Conservation (phyloP, 306 rosid species). For the Prunus salicina region DNA sequence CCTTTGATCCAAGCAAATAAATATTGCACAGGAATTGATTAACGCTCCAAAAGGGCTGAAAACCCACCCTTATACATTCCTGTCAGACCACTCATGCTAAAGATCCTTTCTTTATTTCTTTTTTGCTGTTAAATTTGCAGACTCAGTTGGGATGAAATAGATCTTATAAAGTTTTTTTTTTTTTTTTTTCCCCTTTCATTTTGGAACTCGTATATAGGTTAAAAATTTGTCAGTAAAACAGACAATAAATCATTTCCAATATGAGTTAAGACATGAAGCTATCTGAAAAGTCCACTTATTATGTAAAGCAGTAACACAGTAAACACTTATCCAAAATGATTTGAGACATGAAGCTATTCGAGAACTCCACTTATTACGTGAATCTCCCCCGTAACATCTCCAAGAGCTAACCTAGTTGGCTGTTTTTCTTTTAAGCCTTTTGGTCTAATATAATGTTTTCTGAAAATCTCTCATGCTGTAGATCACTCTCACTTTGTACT, state of each 20-base stretch:
- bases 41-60: not conserved
- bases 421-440: not conserved
- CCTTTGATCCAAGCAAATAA: not conserved
- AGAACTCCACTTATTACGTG: not conserved
- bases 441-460: not conserved
- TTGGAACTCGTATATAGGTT: not conserved
- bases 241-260: not conserved
- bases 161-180: not conserved
- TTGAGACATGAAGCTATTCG: not conserved
- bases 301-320: not conserved
- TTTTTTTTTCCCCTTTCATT: not conserved
- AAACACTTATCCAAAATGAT: not conserved
- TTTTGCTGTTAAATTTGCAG: not conserved
- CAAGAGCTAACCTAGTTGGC: not conserved
- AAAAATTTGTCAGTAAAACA: not conserved
- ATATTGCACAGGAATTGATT: not conserved
- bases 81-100: not conserved
- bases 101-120: not conserved
- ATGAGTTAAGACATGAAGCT: not conserved
- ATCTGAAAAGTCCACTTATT: not conserved
- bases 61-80: not conserved
- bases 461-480: not conserved
- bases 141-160: not conserved
- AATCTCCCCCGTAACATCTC: not conserved
- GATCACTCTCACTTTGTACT: not conserved